These are phyloP conservation scores for Ustilago sp. DNA, from an alignment of 1,284 basidiomycete genomes.

Conservation along the genomic window DNA sequence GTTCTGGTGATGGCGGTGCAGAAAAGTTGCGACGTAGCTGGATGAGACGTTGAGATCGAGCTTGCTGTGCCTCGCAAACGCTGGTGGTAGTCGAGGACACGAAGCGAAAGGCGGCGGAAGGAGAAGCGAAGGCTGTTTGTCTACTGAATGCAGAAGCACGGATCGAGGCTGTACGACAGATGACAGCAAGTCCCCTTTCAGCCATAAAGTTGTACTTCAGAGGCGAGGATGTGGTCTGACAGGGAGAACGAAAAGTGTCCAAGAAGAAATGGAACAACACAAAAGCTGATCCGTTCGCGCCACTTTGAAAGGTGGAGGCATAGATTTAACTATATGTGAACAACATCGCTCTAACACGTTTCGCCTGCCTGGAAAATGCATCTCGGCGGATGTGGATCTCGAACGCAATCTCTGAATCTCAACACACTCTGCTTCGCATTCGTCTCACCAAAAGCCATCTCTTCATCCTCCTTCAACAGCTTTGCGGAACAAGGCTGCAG, in stretches of 20 bases:
- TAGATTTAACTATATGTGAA: not conserved
- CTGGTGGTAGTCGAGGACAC: slow-evolving; percentile 3
- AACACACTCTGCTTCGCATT: not conserved
- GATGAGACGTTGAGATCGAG: slow-evolving; percentile 14
- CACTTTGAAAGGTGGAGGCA: slow-evolving; percentile 22
- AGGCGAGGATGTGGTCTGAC: not conserved
- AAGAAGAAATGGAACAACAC: not conserved
- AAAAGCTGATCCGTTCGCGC: slow-evolving; percentile 17
- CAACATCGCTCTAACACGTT: not conserved
- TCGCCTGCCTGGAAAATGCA: not conserved
- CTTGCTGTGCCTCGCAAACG: slow-evolving; percentile 1
- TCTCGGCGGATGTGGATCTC: slow-evolving; percentile 3
- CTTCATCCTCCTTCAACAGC: not conserved
- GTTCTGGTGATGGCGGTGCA: not conserved
- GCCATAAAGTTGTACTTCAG: slow-evolving; percentile 1
- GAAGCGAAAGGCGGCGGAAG: not conserved
- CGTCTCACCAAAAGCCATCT: not conserved
- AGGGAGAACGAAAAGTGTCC: not conserved
- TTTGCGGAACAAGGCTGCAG: not conserved
- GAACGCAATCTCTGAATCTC: not conserved
- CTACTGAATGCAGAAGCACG: not conserved
- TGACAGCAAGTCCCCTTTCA: not conserved
- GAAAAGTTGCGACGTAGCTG: slow-evolving; percentile 40
- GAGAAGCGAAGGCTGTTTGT: not conserved
- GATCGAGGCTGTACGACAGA: not conserved